A percentile compares a stretch with the other conserved stretches of the same genome.
phyloP scores from a whole-genome alignment of 139 green algal genomes.

The Parachlorella kessleri region DNA sequence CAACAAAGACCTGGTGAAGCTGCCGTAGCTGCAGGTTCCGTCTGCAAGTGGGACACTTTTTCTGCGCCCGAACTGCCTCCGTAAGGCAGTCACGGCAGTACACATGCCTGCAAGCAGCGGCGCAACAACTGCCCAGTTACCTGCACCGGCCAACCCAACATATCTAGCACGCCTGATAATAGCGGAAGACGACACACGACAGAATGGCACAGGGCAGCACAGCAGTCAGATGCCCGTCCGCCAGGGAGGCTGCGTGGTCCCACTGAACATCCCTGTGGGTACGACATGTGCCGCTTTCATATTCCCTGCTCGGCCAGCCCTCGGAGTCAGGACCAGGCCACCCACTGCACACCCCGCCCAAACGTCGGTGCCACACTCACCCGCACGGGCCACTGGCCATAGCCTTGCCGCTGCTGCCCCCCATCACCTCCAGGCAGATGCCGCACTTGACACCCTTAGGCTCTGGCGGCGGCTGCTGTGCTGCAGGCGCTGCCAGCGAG shows the following conservation, averaged over 20 bases:
- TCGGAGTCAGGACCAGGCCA: no score
- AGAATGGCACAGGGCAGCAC: no score
- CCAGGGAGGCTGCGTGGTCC: no score
- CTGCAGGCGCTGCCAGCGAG: background rate
- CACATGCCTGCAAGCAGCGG: slow-evolving; percentile 46
- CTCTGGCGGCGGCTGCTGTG: slow-evolving; percentile 9
- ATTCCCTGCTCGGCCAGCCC: no score
- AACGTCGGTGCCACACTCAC: no score
- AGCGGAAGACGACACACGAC: background rate
- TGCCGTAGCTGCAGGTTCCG: slow-evolving; percentile 40
- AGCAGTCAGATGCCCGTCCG: no score
- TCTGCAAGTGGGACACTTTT: slow-evolving; percentile 67
- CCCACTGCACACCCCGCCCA: no score
- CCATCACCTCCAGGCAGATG: slow-evolving; percentile 59
- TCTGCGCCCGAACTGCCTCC: slow-evolving; percentile 37
- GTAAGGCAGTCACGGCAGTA: slow-evolving; percentile 60
- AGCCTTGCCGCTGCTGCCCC: slow-evolving; percentile 9
- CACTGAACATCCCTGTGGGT: no score
- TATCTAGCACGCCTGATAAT: background rate
- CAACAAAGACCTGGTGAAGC: slow-evolving; percentile 45
- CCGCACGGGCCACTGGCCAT: slow-evolving; percentile 49
- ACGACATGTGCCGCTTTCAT: no score
- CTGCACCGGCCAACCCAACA: background rate
- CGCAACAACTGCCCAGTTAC: background rate
- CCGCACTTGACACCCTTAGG: slow-evolving; percentile 40